A percentile compares a stretch with the other conserved stretches of the same genome.
These are phyloP conservation scores for Auricularia sp. DNA, from an alignment of 768 basidiomycete species.

Conservation along the genomic window DNA sequence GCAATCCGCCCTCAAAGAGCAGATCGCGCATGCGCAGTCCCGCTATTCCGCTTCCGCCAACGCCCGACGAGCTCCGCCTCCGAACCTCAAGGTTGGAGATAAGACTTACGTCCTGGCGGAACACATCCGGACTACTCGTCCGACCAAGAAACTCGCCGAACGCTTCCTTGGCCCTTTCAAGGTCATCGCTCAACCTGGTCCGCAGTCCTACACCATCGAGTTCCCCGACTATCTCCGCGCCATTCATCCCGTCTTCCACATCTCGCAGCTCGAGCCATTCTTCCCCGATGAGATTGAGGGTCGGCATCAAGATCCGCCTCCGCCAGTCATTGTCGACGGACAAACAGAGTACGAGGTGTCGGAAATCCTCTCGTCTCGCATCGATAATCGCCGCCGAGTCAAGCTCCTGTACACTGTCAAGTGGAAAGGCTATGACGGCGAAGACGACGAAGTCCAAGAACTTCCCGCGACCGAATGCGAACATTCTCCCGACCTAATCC, in stretches of 20 bases:
- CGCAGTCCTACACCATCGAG: constrained; percentile 14
- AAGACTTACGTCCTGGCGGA: background rate
- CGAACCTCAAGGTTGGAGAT: background rate
- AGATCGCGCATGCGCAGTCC: background rate
- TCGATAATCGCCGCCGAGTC: constrained; percentile 1
- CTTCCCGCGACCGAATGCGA: background rate
- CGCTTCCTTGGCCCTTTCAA: constrained; percentile 13
- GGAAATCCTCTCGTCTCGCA: constrained; percentile 10
- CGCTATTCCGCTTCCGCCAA: background rate
- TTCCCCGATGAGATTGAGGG: background rate
- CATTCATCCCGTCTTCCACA: constrained; percentile 16
- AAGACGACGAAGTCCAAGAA: background rate
- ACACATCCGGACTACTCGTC: background rate
- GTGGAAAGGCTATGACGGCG: constrained; percentile 1
- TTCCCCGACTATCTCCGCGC: constrained; percentile 12
- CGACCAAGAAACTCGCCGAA: constrained; percentile 13
- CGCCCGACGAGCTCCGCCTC: background rate
- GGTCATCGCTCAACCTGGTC: constrained; percentile 13
- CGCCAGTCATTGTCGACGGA: constrained; percentile 8
- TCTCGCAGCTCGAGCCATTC: background rate
- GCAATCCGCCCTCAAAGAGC: background rate
- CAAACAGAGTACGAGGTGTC: constrained; percentile 10
- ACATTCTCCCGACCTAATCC: background rate
- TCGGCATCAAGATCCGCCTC: constrained; percentile 1
- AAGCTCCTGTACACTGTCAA: background rate